Base-by-base conservation (phyloP, 768 basidiomycete species). In the Podaxis sp. region DNA sequence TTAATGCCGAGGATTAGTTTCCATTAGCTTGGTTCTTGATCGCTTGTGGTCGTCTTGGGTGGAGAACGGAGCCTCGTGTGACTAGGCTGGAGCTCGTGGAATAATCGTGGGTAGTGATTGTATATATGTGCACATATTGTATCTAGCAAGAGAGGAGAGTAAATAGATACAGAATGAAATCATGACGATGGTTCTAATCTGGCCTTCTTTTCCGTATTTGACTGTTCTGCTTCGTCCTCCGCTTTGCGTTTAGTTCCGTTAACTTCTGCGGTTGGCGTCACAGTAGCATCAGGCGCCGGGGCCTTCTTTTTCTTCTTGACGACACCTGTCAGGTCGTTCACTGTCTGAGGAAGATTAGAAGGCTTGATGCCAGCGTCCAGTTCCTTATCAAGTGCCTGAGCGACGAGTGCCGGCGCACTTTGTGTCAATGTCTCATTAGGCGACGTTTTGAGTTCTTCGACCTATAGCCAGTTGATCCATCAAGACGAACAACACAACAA, bases 241-340 rank as follows among this genome's bases (percentile, higher is more conserved):
- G 88, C 90, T 74, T 92, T 93, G 56, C 91, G 85, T 73, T 93
- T 94, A 11, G 72, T 70, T 12, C 54, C 49, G 36, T 49, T 59
- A 1, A 69, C 68, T 2, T 76, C 73, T 13, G 72, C 73, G 3
- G 17, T 13, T 30, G 46, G 33, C 2, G 54, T 15, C 15, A 4
- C 37, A 30, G 26, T 11, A 15, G 46, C 51, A 37, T 76, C 76
- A 28, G 49, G 46, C 3, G 72, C 63, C 1, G 75, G 68, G 67
- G 82, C 83, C 71, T 88, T 90, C 74, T 93, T 94, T 81, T 95
- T 98, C 79, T 93, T 95, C 72, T 86, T 88, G 53, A 96, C 92
- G 69, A 92, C 88, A 5, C 84, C 84, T 1, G 92, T 95, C 49
- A 96, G 76, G 69, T 96, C 93, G 67, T 94, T 92, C 48, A 96